A percentile compares a stretch with the other conserved stretches of the same genome.
These are phyloP conservation scores for Ammopiptanthus mongolicus DNA, from an alignment of 306 rosid genomes.

Conservation along the genomic window DNA sequence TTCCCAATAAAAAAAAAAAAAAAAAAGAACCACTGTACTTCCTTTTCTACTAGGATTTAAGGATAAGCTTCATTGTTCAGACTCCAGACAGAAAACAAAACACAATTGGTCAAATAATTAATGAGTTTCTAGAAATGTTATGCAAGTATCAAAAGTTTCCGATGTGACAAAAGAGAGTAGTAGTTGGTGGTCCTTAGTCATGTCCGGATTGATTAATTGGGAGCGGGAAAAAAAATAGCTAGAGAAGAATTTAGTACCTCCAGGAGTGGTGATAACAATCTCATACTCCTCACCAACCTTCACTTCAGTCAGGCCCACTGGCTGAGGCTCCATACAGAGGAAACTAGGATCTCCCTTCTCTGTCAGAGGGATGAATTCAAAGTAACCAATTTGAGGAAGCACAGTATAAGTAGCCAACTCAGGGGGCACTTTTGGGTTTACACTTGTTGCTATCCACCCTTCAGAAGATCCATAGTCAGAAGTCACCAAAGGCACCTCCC, in stretches of 20 bases:
- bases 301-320: conserved; percentile 69
- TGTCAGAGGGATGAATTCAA: conserved; percentile 68
- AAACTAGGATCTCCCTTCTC: conserved; percentile 10
- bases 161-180: not conserved
- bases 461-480: conserved; percentile 95
- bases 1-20: not conserved
- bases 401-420: conserved; percentile 70
- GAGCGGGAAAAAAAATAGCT: not conserved
- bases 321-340: conserved; percentile 29
- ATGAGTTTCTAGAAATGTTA: not conserved
- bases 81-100: not conserved
- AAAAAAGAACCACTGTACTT: not conserved
- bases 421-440: conserved; percentile 63
- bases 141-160: not conserved
- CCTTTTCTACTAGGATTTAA: not conserved
- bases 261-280: conserved; percentile 55
- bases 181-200: not conserved
- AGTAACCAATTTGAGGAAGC: conserved; percentile 86
- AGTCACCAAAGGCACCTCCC: conserved; percentile 67
- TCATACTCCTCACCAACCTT: conserved; percentile 73
- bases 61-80: not conserved
- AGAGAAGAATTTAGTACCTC: conserved; percentile 46
- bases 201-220: not conserved
- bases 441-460: conserved; percentile 88
- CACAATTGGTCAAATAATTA: not conserved